Percentiles rank a stretch among this genome's conserved stretches.
Conservation (phyloP, 106 monocot genomes). For the Agapanthus africanus region DNA sequence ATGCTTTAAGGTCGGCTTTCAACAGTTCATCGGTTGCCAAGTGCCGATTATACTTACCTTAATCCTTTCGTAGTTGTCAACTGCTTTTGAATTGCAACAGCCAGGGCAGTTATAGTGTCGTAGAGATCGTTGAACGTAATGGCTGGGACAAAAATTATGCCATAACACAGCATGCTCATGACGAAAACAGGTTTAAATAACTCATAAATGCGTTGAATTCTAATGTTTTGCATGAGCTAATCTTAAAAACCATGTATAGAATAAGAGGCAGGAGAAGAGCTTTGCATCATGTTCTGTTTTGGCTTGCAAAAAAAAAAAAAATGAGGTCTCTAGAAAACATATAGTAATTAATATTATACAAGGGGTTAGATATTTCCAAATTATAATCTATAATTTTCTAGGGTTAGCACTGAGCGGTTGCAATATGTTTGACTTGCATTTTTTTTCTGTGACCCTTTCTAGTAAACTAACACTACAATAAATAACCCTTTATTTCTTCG, state of each 20-base stretch:
- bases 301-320: too few relatives aligned
- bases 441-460: not conserved
- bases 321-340: not conserved
- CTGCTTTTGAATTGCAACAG: not conserved
- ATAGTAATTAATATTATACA: not conserved
- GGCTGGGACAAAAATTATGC: not conserved
- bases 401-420: not conserved
- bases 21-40: not conserved
- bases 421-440: not conserved
- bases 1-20: too few relatives aligned
- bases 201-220: not conserved
- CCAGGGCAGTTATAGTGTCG: not conserved
- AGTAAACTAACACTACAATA: too few relatives aligned
- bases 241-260: not conserved
- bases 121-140: not conserved
- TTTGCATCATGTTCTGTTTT: conserved; percentile 1
- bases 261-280: not conserved
- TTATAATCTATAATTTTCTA: too few relatives aligned
- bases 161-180: not conserved
- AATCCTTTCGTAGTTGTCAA: too few relatives aligned
- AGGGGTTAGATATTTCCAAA: not conserved
- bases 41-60: too few relatives aligned
- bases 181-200: not conserved
- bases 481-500: too few relatives aligned
- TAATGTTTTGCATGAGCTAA: not conserved